Percentiles rank a stretch among this genome's conserved stretches.
Evolutionary conservation across 345 rosid genomes (phyloP).

Genomic region (Hypericum perforatum): DNA sequence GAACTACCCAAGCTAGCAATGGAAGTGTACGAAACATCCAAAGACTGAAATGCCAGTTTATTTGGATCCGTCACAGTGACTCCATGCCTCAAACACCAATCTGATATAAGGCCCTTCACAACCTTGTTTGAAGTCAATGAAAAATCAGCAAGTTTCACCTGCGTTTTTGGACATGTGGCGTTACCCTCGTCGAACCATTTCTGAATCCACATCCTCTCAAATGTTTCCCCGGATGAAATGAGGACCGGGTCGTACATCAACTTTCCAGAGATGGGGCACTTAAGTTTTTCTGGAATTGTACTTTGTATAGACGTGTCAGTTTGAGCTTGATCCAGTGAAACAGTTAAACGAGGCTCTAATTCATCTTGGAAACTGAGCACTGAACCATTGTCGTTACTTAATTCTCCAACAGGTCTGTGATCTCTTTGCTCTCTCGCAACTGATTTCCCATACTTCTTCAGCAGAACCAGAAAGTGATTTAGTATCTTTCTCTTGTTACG

Average conservation of each 20-base stretch:
- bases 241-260: constrained; percentile 35
- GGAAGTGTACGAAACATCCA: constrained; percentile 17
- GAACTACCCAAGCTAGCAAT: constrained; percentile 34
- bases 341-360: not conserved
- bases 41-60: not conserved
- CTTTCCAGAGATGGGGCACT: constrained; percentile 28
- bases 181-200: constrained; percentile 33
- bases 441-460: constrained; percentile 25
- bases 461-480: constrained; percentile 22
- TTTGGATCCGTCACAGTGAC: constrained; percentile 17
- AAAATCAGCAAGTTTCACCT: constrained; percentile 17
- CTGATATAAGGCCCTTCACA: constrained; percentile 23
- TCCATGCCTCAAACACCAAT: constrained; percentile 23
- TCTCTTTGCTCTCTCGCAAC: constrained; percentile 9
- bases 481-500: constrained; percentile 15
- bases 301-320: constrained; percentile 1
- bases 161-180: constrained; percentile 23
- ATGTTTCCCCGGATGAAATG: constrained; percentile 31
- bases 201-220: constrained; percentile 33
- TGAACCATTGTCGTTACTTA: too few species aligned
- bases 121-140: constrained; percentile 19
- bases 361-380: too few species aligned
- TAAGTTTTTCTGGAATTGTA: constrained; percentile 22
- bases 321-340: not conserved
- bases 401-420: too few species aligned